Evolutionary conservation across 352 stramenopile genomes (phyloP), one percentile per base, ranked within the genome.

Genomic region (Globisporangium cylindrosporum): DNA sequence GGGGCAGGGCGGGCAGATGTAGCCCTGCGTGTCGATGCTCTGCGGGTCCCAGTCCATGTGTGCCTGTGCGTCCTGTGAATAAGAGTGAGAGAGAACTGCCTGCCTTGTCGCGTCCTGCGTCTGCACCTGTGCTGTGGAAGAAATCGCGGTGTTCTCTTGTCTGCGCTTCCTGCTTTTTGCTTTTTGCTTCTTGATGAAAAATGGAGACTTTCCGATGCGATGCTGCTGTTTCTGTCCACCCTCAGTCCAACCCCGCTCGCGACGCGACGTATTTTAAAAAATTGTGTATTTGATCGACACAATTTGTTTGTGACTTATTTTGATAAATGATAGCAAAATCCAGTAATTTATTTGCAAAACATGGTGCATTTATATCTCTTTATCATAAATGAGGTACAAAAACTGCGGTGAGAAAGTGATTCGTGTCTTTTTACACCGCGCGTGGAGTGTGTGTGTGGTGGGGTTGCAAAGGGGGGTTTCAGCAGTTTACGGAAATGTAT

Each of bases 1-100:
- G 15, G 91, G 88, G 67, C 88, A 95, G 5, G 86, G 84, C 51
- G 86, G 86, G 56, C 88, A 95, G 67, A 95, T 88, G 76, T 86
- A 95, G 71, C 88, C 86, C 74, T 88, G 81, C 10, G 76, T 75
- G 66, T 79, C 77, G 20, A 62, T 76, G 51, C 74, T 74, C 46
- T 68, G 73, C 41, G 82, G 77, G 70, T 92, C 80, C 86, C 86
- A 93, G 72, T 92, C 83, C 86, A 92, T 93, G 34, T 51, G 14
- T 59, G 22, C 7, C 27, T 61, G n/a, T 53, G 49, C 6, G 22
- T 38, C 25, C 15, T 51, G 18, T 46, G 12, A 20, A 46, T 51
- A 6, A 49, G 18, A 49, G 43, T 24, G 43, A 51, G 18, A 20
- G 43, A 49, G 41, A 49, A 14, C 38, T 46, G 38, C 10, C 10